Base-by-base conservation (phyloP, 495 filamentous ascomycete genomes). In the Daldinia childiae region DNA sequence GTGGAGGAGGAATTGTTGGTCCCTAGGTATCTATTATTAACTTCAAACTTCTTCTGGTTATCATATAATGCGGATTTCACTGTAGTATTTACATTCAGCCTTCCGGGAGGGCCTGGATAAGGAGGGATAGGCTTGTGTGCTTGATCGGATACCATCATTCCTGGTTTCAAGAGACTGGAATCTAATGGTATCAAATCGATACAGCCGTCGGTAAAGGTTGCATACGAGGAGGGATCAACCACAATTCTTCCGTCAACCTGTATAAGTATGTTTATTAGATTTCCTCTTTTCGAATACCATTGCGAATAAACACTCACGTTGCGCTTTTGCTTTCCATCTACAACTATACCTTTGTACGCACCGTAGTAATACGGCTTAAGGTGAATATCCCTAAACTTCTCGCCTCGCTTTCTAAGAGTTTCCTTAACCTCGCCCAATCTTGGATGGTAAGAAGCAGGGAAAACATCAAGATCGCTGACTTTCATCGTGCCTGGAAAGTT, bases 281-380 rank as follows among this genome's bases (percentile, higher is more conserved):
- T 8, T 15, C 1, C 32, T 39, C 51, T 38, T 17, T 38, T 6
- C 1, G 3, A 4, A 1, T 11, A 14, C 8, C 9, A 0, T 2
- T 38, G 26, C 26, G 3, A 6, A 21, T 38, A 3, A 6, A 15
- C 19, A 60, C 57, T 64, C 5, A 64, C 57, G 17, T 65, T 65
- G 5, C 65, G 65, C 27, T 45, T 71, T n/a, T 70, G 54, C 34
- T 72, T 64, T 14, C 77, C 77, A 3, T 79, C 79, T 24, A 79
- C 74, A 58, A 77, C 78, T n/a, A 61, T 70, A 21, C 88, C 90
- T 21, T 84, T 78, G 72, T 91, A 91, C 7, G 82, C 76, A 70
- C 86, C 88, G 80, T 90, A 90, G 69, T 89, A 85, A 45, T 85
- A 86, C 0, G 90, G 89, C 38, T 83, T 82, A n/a, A 89, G 81